Base-by-base conservation (phyloP, 1,284 basidiomycete species). In the Cronartium quercuum region DNA sequence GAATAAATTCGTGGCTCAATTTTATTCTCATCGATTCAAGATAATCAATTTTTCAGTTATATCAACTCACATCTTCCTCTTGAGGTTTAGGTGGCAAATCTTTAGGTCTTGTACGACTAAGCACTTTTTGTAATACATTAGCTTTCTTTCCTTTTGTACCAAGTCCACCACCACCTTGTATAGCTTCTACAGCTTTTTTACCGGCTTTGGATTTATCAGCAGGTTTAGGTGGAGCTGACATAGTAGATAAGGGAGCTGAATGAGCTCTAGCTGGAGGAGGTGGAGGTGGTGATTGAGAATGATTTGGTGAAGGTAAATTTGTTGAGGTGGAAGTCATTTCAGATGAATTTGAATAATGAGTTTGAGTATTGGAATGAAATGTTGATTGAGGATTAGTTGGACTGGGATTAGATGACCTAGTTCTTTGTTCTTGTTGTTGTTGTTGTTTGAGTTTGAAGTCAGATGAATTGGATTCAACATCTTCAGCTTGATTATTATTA, bases 21-120 rank as follows among this genome's bases (percentile, higher is more conserved):
- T 12, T 12, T 12, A 51, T 51, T 12, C n/a, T 51, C 12, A 12
- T 51, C 44, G 44, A 12, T 51, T 51, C 12, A n/a, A 12, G n/a
- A 51, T 51, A 51, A 51, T 34, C 10, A 21, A 34, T 63, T 24
- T 21, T 9, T 24, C 40, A 40, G 15, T 15, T 9, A 10, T 6
- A 44, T 57, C 35, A n/a, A 66, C 76, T 47, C 12, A 78, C 78
- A 76, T 81, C 80, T 55, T 81, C 79, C 47, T 78, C 74, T 7
- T 73, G 67, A 0, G 58, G 37, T 40, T 81, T 81, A 0, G 80
- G 80, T 4, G 80, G 80, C 29, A 81, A 58, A 41, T 80, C 76
- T 7, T 77, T 76, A 42, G 76, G 80, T 15, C 80, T 65, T 6
- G 80, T 81, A 41, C 78, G 76, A 5, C 77, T 78, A 0, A 81